Percentiles rank a stretch among this genome's conserved stretches.
These are phyloP conservation scores for Colletotrichum sidae DNA, from an alignment of 2,329 filamentous ascomycete species.

Conservation along the genomic window DNA sequence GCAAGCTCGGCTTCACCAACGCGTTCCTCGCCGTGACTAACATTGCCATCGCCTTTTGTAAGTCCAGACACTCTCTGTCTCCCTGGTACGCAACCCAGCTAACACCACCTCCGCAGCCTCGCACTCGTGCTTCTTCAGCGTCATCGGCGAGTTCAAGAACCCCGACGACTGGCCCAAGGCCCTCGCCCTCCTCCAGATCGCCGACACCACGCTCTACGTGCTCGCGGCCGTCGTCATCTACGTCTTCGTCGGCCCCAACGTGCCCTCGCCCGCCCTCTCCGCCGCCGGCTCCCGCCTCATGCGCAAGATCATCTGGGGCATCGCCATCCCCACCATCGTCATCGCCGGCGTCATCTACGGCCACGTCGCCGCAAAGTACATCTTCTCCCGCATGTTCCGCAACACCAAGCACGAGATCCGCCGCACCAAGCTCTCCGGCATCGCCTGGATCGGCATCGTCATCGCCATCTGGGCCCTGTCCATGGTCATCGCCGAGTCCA, in stretches of 20 bases:
- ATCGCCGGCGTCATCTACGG: conserved; percentile 79
- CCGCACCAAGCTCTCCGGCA: conserved; percentile 61
- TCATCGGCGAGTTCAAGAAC: conserved; percentile 73
- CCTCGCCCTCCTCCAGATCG: conserved; percentile 60
- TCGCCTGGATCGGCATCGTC: conserved; percentile 70
- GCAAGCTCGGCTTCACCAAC: conserved; percentile 58
- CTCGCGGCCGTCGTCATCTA: conserved; percentile 76
- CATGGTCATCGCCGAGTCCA: conserved; percentile 76
- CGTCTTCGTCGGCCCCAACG: conserved; percentile 69
- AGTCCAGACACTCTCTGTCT: conserved; percentile 23
- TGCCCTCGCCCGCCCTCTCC: conserved; percentile 74
- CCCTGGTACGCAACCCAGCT: not conserved
- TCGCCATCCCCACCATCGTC: conserved; percentile 77
- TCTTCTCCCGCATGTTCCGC: conserved; percentile 73
- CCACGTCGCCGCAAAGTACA: conserved; percentile 73
- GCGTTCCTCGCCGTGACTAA: conserved; percentile 70
- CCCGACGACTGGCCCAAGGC: conserved; percentile 69
- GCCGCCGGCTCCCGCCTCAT: conserved; percentile 65
- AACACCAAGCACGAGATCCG: conserved; percentile 67
- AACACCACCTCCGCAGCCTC: conserved; percentile 48
- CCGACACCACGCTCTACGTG: conserved; percentile 72
- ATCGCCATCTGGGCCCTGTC: conserved; percentile 68
- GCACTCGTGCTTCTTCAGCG: conserved; percentile 76
- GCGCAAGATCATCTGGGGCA: conserved; percentile 74
- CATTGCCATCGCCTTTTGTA: conserved; percentile 74